Base-by-base conservation (phyloP, 1,284 basidiomycete species). In the Moniliophthora roreri region DNA sequence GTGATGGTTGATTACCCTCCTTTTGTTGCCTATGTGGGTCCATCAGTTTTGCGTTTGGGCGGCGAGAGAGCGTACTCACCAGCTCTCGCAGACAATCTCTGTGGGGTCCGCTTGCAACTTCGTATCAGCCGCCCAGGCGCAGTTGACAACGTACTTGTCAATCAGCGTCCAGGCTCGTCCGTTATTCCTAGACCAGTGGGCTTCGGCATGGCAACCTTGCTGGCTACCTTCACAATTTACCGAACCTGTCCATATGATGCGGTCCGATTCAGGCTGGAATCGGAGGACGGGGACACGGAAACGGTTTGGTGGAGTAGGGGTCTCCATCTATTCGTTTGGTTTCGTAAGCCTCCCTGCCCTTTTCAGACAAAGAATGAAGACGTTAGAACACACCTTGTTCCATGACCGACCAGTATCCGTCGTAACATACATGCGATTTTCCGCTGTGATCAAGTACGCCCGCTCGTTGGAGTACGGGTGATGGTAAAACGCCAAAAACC, bases 1-100 rank as follows among this genome's bases (percentile, higher is more conserved):
- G 67, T 57, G 84, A 10, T 18, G 40, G 40, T 23, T 28, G 80
- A 51, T 72, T 69, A 36, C 75, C 74, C 72, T 99, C 96, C 35
- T 80, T 81, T 2, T 95, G 96, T 59, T 79, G 75, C 78, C 98
- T 98, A 62, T 87, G 79, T 62, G 75, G 7, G 11, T 6, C 11
- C 28, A 32, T 32, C 28, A 32, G 28, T 32, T 6, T n/a, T n/a
- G n/a, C n/a, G n/a, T n/a, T n/a, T n/a, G n/a, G n/a, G n/a, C n/a
- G n/a, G n/a, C n/a, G n/a, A n/a, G n/a, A n/a, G n/a, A n/a, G n/a
- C n/a, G n/a, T n/a, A 11, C 28, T 32, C 28, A 32, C 28, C 28
- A 97, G 4, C 84, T 87, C 75, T 98, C 96, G 79, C 96, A 99
- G 10, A 98, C 69, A 62, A 99, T 97, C 71, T 93, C 87, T 52